Evolutionary conservation across 2,329 filamentous ascomycete species (phyloP).

Genomic region (Aspergillus puulaauensis): DNA sequence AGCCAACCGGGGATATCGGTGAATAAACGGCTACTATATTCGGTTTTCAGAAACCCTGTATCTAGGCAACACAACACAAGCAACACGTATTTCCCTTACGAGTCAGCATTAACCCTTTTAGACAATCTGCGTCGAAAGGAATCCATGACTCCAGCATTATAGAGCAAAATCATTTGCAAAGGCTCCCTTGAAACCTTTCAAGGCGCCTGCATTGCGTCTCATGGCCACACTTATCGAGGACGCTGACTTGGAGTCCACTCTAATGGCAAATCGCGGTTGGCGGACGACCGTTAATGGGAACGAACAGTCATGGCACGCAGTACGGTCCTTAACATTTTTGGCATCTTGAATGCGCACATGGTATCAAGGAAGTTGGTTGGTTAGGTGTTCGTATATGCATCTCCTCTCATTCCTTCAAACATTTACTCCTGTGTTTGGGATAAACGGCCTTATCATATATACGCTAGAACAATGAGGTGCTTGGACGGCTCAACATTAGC

Average conservation of each 20-base stretch:
- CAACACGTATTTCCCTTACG: not conserved
- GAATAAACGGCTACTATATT: conserved; percentile 23
- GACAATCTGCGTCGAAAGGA: not conserved
- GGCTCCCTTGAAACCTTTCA: not conserved
- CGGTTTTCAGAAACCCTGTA: not conserved
- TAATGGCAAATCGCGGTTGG: not conserved
- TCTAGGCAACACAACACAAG: not conserved
- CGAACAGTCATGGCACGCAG: not conserved
- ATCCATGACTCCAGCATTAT: not conserved
- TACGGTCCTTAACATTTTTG: not conserved
- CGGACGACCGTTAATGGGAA: not conserved
- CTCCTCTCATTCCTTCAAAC: not conserved
- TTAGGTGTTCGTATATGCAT: not conserved
- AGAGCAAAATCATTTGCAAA: not conserved
- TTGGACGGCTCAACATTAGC: not conserved
- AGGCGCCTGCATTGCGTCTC: not conserved
- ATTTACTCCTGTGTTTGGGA: not conserved
- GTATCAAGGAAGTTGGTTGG: not conserved
- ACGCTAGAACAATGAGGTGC: not conserved
- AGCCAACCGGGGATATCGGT: conserved; percentile 63
- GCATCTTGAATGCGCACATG: not conserved
- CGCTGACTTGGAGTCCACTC: not conserved
- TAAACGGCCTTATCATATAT: not conserved
- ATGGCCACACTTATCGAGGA: not conserved
- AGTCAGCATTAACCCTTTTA: not conserved